These are phyloP conservation scores for Zygnema cylindricum DNA, from an alignment of 139 green algal species.

Conservation along the genomic window DNA sequence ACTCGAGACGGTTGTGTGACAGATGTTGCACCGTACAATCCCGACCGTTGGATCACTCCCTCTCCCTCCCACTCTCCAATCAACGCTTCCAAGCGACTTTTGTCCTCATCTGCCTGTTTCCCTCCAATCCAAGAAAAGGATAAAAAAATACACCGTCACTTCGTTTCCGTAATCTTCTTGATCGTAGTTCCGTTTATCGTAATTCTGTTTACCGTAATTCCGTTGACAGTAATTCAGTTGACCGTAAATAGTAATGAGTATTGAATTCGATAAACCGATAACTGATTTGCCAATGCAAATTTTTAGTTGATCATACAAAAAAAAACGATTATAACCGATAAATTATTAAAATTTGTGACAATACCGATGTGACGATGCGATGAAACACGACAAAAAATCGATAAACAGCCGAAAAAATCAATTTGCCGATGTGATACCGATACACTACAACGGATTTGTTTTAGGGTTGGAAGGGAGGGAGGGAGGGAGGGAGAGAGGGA, in stretches of 20 bases:
- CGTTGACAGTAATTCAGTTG: background rate
- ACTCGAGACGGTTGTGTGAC: background rate
- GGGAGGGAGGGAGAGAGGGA: background rate
- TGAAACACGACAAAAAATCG: too few species aligned
- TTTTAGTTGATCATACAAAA: too few species aligned
- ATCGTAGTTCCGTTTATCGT: background rate
- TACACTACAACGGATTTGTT: too few species aligned
- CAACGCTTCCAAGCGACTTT: slow-evolving; percentile 3
- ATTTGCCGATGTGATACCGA: too few species aligned
- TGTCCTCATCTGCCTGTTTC: background rate
- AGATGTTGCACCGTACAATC: background rate
- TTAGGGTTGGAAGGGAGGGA: background rate
- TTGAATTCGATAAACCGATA: too few species aligned
- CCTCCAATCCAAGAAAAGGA: background rate
- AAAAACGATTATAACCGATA: too few species aligned
- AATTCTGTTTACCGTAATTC: background rate
- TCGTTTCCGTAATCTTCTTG: background rate
- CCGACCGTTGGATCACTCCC: background rate
- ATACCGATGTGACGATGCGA: too few species aligned
- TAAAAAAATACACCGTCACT: background rate
- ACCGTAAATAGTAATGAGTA: background rate
- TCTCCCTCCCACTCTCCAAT: slow-evolving; percentile 1
- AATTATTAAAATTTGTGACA: too few species aligned
- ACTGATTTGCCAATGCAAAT: too few species aligned
- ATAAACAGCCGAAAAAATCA: too few species aligned